Base-by-base conservation (phyloP, 768 basidiomycete species). In the Ramaria sp. region DNA sequence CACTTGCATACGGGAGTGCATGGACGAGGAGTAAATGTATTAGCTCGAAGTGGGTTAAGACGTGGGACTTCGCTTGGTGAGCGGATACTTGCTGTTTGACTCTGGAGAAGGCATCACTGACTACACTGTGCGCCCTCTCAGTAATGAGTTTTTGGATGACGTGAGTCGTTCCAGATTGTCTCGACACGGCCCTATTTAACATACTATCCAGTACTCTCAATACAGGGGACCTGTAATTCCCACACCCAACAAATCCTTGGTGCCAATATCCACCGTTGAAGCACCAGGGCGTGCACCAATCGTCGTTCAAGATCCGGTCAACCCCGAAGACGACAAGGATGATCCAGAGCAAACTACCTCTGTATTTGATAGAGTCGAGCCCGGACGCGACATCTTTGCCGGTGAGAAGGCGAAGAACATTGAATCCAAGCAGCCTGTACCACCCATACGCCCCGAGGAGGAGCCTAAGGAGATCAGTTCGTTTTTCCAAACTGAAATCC, bases 11-110 rank as follows among this genome's bases (percentile, higher is more conserved):
- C 66, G 96, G 91, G 0, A 80, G 72, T 19, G 75, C 80, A 0
- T 98, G 95, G 96, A 97, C 95, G 34, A 89, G 78, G 71, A 66
- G 64, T 7, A 76, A 89, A 60, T 98, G 96, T 63, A 67, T 77
- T 52, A 77, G 72, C 41, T 83, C 91, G 0, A 84, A 82, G 66
- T 94, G 91, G 91, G 62, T 95, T 41, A 91, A 84, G 73, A 88
- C 85, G 4, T 99, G 96, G 96, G 96, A 99, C 70, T 97, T 98
- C 68, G 79, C 83, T 30, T 99, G 94, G 86, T 84, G 64, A 42
- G 78, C 68, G 17, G 27, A 17, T 43, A 17, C 7, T 43, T 43
- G 20, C 1, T 10, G 3, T 37, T 13, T 43, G 5, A 12, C 17
- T n/a, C n/a, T 43, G 20, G 2, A 17, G 17, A 19, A 1, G 13